phyloP scores from a whole-genome alignment of 345 rosid genomes.

The Brassica napus region Da-Ae NC_063445.1:25370501-25371000 shows the following conservation, averaged over 20 bases:
- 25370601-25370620: too few relatives aligned
- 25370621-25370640: not conserved
- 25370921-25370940: not conserved
- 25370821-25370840: not conserved
- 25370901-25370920: not conserved
- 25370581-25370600: too few relatives aligned
- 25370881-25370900: not conserved
- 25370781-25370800: not conserved
- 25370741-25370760: not conserved
- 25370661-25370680: not conserved
- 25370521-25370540: too few relatives aligned
- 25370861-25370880: not conserved
- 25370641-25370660: not conserved
- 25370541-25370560: too few relatives aligned
- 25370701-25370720: not conserved
- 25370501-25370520: too few relatives aligned
- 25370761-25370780: not conserved
- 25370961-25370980: not conserved
- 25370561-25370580: too few relatives aligned
- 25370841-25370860: not conserved
- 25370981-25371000: not conserved
- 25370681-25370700: not conserved
- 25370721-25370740: not conserved
- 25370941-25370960: not conserved
- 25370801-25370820: not conserved